These are phyloP conservation scores for Dissophora globulifera DNA, from an alignment of 192 early-diverging fungal species.

Conservation along the genomic window DNA sequence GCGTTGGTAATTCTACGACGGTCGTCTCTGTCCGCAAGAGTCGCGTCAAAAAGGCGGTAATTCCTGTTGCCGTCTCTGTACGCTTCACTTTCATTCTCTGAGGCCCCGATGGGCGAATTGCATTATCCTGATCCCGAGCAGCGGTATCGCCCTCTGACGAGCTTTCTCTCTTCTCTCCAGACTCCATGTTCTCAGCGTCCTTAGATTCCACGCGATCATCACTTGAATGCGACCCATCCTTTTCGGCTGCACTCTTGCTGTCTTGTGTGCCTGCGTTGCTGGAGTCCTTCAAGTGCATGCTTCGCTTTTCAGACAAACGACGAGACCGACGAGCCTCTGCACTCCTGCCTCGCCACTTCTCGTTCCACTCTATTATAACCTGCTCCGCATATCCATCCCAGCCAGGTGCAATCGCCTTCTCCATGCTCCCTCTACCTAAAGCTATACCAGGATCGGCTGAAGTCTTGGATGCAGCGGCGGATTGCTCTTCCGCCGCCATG, in stretches of 20 bases:
- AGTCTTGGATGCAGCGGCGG: not conserved
- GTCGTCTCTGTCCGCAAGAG: constrained; percentile 40
- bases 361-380: constrained; percentile 47
- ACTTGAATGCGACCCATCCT: not conserved
- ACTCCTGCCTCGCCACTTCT: constrained; percentile 32
- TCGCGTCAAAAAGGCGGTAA: constrained; percentile 30
- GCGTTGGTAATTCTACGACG: constrained; percentile 32
- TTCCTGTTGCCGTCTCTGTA: constrained; percentile 28
- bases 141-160: not conserved
- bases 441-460: not conserved
- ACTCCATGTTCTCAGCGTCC: not conserved
- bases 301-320: constrained; percentile 4
- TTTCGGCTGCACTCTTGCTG: not conserved
- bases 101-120: not conserved
- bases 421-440: not conserved
- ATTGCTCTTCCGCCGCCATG: constrained; percentile 41
- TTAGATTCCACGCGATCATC: not conserved
- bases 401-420: constrained; percentile 9
- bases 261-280: not conserved
- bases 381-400: constrained; percentile 52
- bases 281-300: not conserved
- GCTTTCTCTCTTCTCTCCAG: not conserved
- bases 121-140: not conserved
- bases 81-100: constrained; percentile 12
- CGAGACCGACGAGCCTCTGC: constrained; percentile 14